Conservation (phyloP, 768 basidiomycete species). For the Lentinula guzmanii region DNA sequence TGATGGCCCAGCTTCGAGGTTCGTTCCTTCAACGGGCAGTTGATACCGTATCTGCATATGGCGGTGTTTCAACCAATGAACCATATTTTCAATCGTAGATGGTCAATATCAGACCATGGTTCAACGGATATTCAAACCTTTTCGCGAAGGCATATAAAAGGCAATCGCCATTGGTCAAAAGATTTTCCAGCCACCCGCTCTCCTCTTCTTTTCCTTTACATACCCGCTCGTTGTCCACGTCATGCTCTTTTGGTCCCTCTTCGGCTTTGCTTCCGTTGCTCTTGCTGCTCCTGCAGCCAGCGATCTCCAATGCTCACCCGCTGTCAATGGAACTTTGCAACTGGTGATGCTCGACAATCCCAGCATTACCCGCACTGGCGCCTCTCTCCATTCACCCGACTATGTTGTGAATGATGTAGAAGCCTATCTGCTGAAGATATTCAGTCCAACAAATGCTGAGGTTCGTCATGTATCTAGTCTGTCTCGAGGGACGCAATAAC, state of each 20-base stretch:
- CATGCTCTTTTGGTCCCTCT: not conserved
- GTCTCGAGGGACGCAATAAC: no score
- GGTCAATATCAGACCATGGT: not conserved
- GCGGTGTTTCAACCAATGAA: not conserved
- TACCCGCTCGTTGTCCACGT: not conserved
- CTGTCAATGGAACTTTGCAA: not conserved
- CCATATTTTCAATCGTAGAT: not conserved
- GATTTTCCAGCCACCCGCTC: not conserved
- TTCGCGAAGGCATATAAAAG: not conserved
- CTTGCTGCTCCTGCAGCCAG: not conserved
- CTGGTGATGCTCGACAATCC: not conserved
- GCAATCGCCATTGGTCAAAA: not conserved
- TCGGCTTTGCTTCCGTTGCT: not conserved
- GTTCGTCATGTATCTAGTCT: not conserved
- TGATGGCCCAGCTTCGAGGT: no score
- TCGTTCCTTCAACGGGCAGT: not conserved
- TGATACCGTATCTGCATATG: not conserved
- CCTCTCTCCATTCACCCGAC: not conserved
- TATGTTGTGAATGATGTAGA: not conserved
- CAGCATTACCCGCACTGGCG: not conserved
- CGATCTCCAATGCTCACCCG: not conserved
- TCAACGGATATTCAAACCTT: not conserved
- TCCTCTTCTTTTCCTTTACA: not conserved
- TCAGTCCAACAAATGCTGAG: not conserved
- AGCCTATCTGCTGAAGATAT: not conserved